Evolutionary conservation across 1,284 basidiomycete species (phyloP).

Genomic region (Porodaedalea pini): DNA sequence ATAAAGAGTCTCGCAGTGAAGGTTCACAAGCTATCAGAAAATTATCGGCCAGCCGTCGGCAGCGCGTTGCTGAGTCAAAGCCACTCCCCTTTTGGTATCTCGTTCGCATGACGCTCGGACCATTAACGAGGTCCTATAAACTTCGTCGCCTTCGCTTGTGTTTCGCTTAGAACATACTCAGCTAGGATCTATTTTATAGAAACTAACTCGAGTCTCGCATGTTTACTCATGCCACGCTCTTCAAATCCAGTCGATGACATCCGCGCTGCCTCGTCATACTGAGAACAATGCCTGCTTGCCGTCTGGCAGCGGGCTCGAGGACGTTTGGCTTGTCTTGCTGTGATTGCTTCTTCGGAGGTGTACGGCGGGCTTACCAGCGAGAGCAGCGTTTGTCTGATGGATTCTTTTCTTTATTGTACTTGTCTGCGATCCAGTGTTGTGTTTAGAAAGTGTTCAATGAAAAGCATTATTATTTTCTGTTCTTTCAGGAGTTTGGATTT

Average conservation of each 20-base stretch:
- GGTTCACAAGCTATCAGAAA: too few relatives aligned
- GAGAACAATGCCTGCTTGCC: conserved; percentile 48
- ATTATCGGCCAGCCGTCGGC: too few relatives aligned
- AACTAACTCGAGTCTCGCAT: conserved; percentile 87
- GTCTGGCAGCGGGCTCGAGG: conserved; percentile 51
- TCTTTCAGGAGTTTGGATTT: too few relatives aligned
- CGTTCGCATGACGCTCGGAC: conserved; percentile 35
- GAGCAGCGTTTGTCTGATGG: conserved; percentile 75
- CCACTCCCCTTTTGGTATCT: neutral
- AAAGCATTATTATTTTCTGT: too few relatives aligned
- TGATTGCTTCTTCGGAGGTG: conserved; percentile 40
- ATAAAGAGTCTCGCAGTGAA: too few relatives aligned
- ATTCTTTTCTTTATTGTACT: conserved; percentile 32
- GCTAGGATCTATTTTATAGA: conserved; percentile 86
- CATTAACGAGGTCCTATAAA: conserved; percentile 40
- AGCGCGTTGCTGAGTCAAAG: too few relatives aligned
- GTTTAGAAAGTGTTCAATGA: too few relatives aligned
- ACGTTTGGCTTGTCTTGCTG: conserved; percentile 56
- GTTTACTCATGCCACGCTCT: conserved; percentile 81
- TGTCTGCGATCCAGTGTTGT: neutral
- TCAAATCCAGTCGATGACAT: conserved; percentile 78
- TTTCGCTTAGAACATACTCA: conserved; percentile 77
- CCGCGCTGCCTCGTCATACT: conserved; percentile 67
- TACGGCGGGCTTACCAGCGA: conserved; percentile 47
- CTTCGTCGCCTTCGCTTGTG: conserved; percentile 18